These are phyloP conservation scores for Aspergillus oerlinghausenensis DNA, from an alignment of 2,329 filamentous ascomycete species.

Conservation along the genomic window DNA sequence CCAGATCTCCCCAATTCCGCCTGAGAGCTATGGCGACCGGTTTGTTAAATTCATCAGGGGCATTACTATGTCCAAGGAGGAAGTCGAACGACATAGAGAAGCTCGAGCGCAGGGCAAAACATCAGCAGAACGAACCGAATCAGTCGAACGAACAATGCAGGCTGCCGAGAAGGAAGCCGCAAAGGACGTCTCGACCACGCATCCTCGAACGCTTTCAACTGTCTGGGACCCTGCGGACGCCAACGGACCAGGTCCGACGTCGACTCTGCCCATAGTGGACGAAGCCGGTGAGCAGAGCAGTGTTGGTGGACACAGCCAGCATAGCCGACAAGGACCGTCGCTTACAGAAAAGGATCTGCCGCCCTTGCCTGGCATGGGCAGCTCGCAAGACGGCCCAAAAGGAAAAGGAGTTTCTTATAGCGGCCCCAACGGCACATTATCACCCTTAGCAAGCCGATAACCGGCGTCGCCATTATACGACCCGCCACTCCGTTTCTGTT, in stretches of 20 bases:
- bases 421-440: constrained; percentile 2
- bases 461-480: neutral
- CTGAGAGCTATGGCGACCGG: constrained; percentile 84
- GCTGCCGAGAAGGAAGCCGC: constrained; percentile 59
- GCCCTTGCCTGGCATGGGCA: constrained; percentile 18
- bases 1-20: constrained; percentile 89
- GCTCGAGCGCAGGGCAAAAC: constrained; percentile 23
- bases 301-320: constrained; percentile 56
- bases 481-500: neutral
- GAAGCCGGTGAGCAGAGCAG: constrained; percentile 77
- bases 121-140: constrained; percentile 30
- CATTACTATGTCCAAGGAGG: constrained; percentile 85
- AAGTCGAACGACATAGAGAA: constrained; percentile 56
- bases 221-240: constrained; percentile 56
- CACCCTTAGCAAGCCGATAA: constrained; percentile 2
- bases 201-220: constrained; percentile 57
- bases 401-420: constrained; percentile 18
- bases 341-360: constrained; percentile 29
- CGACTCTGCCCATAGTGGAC: constrained; percentile 76
- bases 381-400: constrained; percentile 16
- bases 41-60: constrained; percentile 90
- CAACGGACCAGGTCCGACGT: constrained; percentile 47
- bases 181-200: constrained; percentile 58
- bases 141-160: constrained; percentile 53
- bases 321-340: constrained; percentile 37